phyloP scores from a whole-genome alignment of 1,284 basidiomycete genomes.

The Ustilago tritici region DNA sequence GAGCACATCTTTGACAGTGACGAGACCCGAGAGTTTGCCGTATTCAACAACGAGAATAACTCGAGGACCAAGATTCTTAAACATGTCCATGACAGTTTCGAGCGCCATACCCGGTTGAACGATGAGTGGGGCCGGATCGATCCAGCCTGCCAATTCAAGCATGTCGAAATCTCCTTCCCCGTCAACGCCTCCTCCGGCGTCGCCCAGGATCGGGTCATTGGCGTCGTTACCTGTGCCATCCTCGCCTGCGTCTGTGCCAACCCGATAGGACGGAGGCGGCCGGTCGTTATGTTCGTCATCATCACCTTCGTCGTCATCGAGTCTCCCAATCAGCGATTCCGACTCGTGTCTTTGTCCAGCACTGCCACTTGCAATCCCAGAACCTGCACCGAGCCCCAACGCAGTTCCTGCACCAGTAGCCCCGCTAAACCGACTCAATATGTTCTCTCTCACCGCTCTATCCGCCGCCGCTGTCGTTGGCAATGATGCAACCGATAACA shows the following conservation, averaged over 20 bases:
- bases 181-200: conserved; percentile 51
- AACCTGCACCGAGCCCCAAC: conserved; percentile 14
- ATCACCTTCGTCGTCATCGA: conserved; percentile 21
- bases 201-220: conserved; percentile 37
- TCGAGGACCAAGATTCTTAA: conserved; percentile 78
- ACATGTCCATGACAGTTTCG: conserved; percentile 87
- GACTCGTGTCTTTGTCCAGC: conserved; percentile 26
- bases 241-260: background rate
- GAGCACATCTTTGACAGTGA: conserved; percentile 96
- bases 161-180: conserved; percentile 52
- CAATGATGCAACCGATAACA: conserved; percentile 29
- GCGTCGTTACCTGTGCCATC: conserved; percentile 7
- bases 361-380: conserved; percentile 3
- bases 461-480: conserved; percentile 44
- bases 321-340: conserved; percentile 38
- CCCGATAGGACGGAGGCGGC: conserved; percentile 8
- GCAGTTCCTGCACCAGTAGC: conserved; percentile 20
- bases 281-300: conserved; percentile 19
- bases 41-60: conserved; percentile 88
- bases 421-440: conserved; percentile 38
- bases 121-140: conserved; percentile 83
- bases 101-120: conserved; percentile 92
- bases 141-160: conserved; percentile 61
- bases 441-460: conserved; percentile 32
- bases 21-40: conserved; percentile 84